Percentiles rank a stretch among this genome's conserved stretches.
Conservation (phyloP, 1,139 yeast genomes). For the Geotrichum reessii region DNA sequence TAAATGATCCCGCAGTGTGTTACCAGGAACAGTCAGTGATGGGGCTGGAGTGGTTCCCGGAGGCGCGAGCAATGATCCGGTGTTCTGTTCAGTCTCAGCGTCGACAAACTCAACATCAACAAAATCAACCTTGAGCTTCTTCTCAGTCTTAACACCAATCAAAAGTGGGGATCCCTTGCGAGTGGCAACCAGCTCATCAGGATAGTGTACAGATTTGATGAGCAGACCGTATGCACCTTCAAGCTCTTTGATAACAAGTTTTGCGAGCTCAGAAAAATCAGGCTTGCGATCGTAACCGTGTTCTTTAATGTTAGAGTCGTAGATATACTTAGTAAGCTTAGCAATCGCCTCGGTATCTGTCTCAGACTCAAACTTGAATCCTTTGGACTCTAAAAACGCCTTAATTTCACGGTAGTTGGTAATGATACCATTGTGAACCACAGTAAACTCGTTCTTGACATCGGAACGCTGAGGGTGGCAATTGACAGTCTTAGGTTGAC, state of each 20-base stretch:
- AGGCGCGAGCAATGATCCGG: conserved; percentile 12
- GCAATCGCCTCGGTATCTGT: conserved; percentile 99
- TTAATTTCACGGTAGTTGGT: conserved; percentile 90
- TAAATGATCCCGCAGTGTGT: conserved; percentile 39
- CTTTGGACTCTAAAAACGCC: conserved; percentile 72
- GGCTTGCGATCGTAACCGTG: conserved; percentile 43
- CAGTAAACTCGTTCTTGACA: conserved; percentile 70
- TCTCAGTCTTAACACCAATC: conserved; percentile 94
- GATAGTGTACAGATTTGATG: conserved; percentile 87
- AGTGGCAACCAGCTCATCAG: conserved; percentile 94
- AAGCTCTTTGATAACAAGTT: conserved; percentile 84
- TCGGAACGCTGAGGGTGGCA: conserved; percentile 98
- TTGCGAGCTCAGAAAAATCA: conserved; percentile 88
- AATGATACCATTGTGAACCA: conserved; percentile 97
- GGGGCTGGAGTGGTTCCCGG: conserved; percentile 3
- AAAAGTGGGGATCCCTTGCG: conserved; percentile 97
- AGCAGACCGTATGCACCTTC: conserved; percentile 97
- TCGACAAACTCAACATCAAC: conserved; percentile 97
- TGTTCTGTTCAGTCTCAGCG: conserved; percentile 24
- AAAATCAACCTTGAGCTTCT: conserved; percentile 92
- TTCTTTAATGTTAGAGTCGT: conserved; percentile 50
- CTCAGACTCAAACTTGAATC: conserved; percentile 79
- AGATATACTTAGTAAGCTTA: conserved; percentile 84
- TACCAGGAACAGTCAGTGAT: conserved; percentile 22
- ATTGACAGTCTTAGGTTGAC: conserved; percentile 77